Evolutionary conservation across 2,329 filamentous ascomycete species (phyloP).

Genomic region (Allantophomopsis lycopodina): DNA sequence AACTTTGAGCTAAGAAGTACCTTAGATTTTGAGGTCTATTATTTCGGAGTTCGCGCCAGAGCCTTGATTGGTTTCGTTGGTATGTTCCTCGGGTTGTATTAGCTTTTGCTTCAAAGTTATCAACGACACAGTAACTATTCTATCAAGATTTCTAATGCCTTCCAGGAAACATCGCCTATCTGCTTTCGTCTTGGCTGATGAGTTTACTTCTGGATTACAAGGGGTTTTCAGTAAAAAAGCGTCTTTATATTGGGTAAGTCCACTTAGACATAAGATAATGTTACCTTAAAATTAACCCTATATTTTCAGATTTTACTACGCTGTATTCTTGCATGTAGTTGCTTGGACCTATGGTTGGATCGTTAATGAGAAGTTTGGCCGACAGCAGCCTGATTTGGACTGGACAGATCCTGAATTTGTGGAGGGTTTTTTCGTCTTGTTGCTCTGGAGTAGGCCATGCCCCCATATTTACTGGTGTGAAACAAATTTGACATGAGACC

Average conservation of each 20-base stretch:
- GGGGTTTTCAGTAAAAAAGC: slow-evolving; percentile 27
- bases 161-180: no score
- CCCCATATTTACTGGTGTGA: neutral
- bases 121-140: no score
- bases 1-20: no score
- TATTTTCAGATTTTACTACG: slow-evolving; percentile 29
- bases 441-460: slow-evolving; percentile 32
- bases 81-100: slow-evolving; percentile 29
- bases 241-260: slow-evolving; percentile 44
- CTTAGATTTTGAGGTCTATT: slow-evolving; percentile 30
- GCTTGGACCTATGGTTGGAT: slow-evolving; percentile 39
- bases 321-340: slow-evolving; percentile 38
- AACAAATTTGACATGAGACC: neutral
- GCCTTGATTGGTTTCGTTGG: slow-evolving; percentile 39
- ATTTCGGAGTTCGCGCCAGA: slow-evolving; percentile 56
- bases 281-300: neutral
- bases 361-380: slow-evolving; percentile 37
- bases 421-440: slow-evolving; percentile 47
- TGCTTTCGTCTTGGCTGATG: no score
- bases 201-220: no score
- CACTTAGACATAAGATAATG: no score
- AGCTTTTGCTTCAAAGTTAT: slow-evolving; percentile 8
- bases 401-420: slow-evolving; percentile 51
- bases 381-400: slow-evolving; percentile 44
- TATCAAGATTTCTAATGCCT: no score